These are phyloP conservation scores for Penicillium paxilli DNA, from an alignment of 495 filamentous ascomycete species.

Conservation along the genomic window DNA sequence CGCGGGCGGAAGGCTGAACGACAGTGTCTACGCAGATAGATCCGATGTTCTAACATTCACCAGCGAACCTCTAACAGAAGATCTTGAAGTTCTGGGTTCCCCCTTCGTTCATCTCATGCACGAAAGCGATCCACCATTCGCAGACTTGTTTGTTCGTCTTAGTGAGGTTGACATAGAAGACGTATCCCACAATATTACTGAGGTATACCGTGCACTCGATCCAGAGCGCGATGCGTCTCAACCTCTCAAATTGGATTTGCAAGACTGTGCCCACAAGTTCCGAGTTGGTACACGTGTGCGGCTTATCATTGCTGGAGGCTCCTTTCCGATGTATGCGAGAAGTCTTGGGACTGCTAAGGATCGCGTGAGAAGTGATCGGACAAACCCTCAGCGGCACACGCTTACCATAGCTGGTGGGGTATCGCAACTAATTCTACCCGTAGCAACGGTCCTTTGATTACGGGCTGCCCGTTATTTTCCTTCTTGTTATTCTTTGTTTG, in stretches of 20 bases:
- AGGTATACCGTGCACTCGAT: conserved; percentile 19
- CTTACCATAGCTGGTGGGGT: conserved; percentile 14
- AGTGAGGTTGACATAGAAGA: conserved; percentile 29
- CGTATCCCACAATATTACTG: conserved; percentile 26
- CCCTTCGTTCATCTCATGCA: conserved; percentile 23
- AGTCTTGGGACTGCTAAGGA: conserved; percentile 18
- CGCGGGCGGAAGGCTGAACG: conserved; percentile 17
- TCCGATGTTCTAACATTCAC: conserved; percentile 30
- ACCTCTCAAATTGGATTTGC: conserved; percentile 8
- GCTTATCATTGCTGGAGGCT: conserved; percentile 17
- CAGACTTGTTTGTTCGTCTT: conserved; percentile 28
- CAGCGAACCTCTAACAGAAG: conserved; percentile 21
- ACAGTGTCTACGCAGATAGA: conserved; percentile 21
- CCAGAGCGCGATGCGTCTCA: conserved; percentile 12
- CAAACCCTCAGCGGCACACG: conserved; percentile 15
- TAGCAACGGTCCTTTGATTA: not conserved
- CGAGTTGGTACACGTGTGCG: conserved; percentile 10
- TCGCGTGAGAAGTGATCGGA: conserved; percentile 12
- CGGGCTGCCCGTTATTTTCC: not conserved
- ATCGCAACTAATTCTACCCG: conserved; percentile 14
- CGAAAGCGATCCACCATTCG: conserved; percentile 24
- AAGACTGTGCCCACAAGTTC: conserved; percentile 21
- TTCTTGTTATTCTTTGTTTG: too few relatives aligned
- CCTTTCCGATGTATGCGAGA: conserved; percentile 22
- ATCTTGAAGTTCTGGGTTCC: conserved; percentile 22